Evolutionary conservation across 2,329 filamentous ascomycete species (phyloP), one percentile per base, ranked within the genome.

Genomic region (Sporothrix schenckii): DNA sequence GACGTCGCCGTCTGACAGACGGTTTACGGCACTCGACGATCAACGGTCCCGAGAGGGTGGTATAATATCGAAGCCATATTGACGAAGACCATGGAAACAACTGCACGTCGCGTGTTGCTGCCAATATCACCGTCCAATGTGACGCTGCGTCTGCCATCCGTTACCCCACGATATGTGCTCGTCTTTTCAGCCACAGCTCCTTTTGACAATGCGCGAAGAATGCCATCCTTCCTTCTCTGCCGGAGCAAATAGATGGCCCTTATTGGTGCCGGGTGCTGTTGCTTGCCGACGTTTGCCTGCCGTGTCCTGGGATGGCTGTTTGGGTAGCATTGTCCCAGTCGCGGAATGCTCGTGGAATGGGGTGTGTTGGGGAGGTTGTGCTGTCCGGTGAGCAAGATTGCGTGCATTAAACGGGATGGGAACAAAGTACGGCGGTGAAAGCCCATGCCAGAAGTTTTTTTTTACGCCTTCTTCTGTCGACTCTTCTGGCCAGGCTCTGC

Each of bases 321-420:
- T 41, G 24, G 56, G 56, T 61, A 13, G 56, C 7, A 61, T 44
- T 21, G 56, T 44, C 6, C 34, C 34, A 44, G 10, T 11, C 19
- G 21, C 41, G 56, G 10, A 0, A n/a, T 47, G n/a, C 19, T 61
- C 27, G 27, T 27, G 27, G 27, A 27, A 27, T 27, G 2, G 27
- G 27, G 27, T 27, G 27, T 27, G 27, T 4, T 27, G 27, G 27
- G n/a, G 24, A 34, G 39, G 27, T 34, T 47, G 39, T 63, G n/a
- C 19, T 9, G n/a, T 11, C 39, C 9, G 39, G 13, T 63, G 58
- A 63, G 58, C 58, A 63, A 61, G 58, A 63, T 63, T 63, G 58
- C 58, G 58, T 47, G 58, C 58, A 63, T 63, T 47, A 63, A 47
- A 47, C 39, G 58, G n/a, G 5, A 34, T 34, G 34, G 34, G 34